phyloP scores from a whole-genome alignment of 2,329 filamentous ascomycete genomes.

The Aspergillus pseudonomiae region DNA sequence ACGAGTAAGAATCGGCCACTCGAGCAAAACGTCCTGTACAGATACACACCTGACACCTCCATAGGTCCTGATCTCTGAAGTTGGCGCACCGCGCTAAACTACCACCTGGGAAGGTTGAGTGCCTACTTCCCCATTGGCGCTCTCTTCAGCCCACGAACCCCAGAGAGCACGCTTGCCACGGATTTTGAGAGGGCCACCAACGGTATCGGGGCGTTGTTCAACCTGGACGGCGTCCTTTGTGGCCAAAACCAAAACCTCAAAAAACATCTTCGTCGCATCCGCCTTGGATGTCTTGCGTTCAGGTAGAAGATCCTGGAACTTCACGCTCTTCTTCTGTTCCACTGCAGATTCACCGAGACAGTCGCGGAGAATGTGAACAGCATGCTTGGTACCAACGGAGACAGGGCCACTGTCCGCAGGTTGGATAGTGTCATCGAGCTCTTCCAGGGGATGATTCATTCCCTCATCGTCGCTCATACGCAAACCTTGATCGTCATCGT shows the following conservation, averaged over 20 bases:
- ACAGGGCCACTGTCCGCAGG: conserved; percentile 84
- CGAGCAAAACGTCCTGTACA: neutral
- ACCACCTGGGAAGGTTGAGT: conserved; percentile 35
- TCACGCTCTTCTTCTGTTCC: conserved; percentile 75
- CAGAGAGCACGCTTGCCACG: conserved; percentile 93
- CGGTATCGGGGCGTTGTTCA: conserved; percentile 72
- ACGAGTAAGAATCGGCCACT: neutral
- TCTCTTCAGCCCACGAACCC: conserved; percentile 89
- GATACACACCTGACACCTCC: neutral
- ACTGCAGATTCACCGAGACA: conserved; percentile 70
- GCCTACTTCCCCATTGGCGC: conserved; percentile 51
- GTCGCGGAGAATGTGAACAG: conserved; percentile 90
- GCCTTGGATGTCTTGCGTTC: conserved; percentile 78
- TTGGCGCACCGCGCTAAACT: conserved; percentile 11
- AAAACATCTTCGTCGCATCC: conserved; percentile 99
- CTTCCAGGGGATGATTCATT: conserved; percentile 54
- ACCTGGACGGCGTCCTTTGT: conserved; percentile 99
- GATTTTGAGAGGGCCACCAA: conserved; percentile 81
- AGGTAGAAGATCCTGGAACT: conserved; percentile 90
- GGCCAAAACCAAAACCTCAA: conserved; percentile 90
- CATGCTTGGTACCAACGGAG: conserved; percentile 89
- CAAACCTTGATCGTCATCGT: conserved; percentile 51
- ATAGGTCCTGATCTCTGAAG: neutral
- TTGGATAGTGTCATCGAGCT: conserved; percentile 81
- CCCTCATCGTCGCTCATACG: conserved; percentile 53